phyloP scores from a whole-genome alignment of 2,329 filamentous ascomycete genomes.

The Exophiala mesophila region DNA sequence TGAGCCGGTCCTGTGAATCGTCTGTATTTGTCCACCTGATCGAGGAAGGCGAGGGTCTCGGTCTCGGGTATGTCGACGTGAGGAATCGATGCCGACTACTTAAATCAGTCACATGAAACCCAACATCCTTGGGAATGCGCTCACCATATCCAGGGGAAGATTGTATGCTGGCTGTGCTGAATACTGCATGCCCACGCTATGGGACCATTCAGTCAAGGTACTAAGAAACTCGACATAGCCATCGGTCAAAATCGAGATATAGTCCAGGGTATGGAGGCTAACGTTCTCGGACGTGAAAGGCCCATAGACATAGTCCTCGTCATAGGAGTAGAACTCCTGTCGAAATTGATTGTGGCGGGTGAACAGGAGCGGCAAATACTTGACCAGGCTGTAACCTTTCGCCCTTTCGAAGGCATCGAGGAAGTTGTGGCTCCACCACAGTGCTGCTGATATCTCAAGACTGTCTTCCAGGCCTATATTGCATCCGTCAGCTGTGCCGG shows the following conservation, averaged over 20 bases:
- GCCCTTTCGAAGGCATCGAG: constrained; percentile 29
- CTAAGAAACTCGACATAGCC: constrained; percentile 32
- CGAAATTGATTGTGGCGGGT: constrained; percentile 20
- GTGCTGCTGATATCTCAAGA: constrained; percentile 31
- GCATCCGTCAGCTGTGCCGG: not conserved
- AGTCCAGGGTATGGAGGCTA: not conserved
- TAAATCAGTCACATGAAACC: not conserved
- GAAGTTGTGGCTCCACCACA: constrained; percentile 37
- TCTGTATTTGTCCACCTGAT: constrained; percentile 38
- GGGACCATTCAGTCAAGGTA: constrained; percentile 31
- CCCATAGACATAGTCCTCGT: constrained; percentile 11
- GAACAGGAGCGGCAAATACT: constrained; percentile 34
- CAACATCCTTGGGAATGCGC: not conserved
- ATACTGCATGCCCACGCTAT: constrained; percentile 32
- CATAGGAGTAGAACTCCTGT: constrained; percentile 15
- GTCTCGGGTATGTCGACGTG: constrained; percentile 38
- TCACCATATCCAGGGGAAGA: constrained; percentile 39
- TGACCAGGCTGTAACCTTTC: constrained; percentile 33
- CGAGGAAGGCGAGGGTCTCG: constrained; percentile 36
- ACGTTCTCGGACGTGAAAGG: not conserved
- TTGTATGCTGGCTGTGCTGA: constrained; percentile 41
- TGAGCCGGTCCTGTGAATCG: constrained; percentile 39
- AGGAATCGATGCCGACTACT: constrained; percentile 32
- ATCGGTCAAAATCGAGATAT: constrained; percentile 23
- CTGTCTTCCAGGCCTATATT: constrained; percentile 32